phyloP scores from a whole-genome alignment of 768 basidiomycete genomes.

The Lentinus tigrinus region DNA sequence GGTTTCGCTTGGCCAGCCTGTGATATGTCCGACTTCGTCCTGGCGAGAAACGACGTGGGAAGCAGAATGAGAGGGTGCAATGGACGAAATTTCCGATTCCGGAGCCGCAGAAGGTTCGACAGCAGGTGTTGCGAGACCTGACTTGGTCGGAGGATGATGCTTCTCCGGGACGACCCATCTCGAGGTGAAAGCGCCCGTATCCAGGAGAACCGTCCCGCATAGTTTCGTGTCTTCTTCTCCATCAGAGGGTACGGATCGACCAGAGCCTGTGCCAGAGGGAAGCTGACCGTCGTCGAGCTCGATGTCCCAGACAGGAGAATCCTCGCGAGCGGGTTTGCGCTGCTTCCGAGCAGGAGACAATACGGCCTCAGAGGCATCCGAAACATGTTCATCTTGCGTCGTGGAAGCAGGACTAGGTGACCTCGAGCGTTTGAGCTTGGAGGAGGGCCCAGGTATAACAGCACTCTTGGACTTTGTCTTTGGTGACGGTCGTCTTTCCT shows the following conservation, averaged over 20 bases:
- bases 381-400: background rate
- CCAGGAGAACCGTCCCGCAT: constrained; percentile 33
- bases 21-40: too few relatives aligned
- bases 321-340: constrained; percentile 6
- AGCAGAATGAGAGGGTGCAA: constrained; percentile 55
- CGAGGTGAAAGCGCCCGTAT: constrained; percentile 35
- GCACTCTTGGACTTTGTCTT: background rate
- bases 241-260: background rate
- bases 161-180: background rate
- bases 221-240: constrained; percentile 10
- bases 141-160: background rate
- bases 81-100: constrained; percentile 17
- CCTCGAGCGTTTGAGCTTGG: background rate
- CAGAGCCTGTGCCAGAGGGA: constrained; percentile 17
- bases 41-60: constrained; percentile 38
- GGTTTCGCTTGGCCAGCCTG: too few relatives aligned
- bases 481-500: background rate
- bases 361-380: background rate
- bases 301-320: constrained; percentile 58
- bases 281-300: constrained; percentile 35
- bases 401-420: background rate
- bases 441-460: background rate
- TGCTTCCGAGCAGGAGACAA: background rate
- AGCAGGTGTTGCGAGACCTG: background rate
- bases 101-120: background rate